phyloP scores from a whole-genome alignment of 345 rosid species.

The Cardiospermum halicacabum region DNA sequence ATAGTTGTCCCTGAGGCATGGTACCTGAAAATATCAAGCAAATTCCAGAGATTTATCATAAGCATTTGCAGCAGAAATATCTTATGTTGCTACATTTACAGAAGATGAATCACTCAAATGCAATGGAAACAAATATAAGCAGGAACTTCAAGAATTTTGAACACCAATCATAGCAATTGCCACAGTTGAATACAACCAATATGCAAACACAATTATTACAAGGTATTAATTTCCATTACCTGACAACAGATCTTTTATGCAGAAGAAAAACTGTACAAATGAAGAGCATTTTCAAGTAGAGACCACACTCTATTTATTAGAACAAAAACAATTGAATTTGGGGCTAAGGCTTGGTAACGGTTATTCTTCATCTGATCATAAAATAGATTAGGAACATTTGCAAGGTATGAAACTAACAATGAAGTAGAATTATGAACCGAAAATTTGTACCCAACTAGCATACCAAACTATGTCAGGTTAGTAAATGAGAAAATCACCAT shows the following conservation, averaged over 20 bases:
- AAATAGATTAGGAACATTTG: neutral
- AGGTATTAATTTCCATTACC: neutral
- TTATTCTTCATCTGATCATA: no score
- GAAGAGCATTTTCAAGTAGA: no score
- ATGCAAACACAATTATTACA: constrained; percentile 2
- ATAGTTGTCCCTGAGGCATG: constrained; percentile 82
- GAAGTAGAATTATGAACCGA: neutral
- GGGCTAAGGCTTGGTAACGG: neutral
- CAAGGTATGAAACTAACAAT: neutral
- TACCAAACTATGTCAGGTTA: neutral
- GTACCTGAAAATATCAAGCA: constrained; percentile 50
- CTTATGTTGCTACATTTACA: neutral
- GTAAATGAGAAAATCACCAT: neutral
- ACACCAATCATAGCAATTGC: neutral
- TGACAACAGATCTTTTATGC: neutral
- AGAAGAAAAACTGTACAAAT: neutral
- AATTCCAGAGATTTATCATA: neutral
- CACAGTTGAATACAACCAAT: neutral
- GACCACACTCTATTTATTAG: no score
- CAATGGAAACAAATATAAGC: neutral
- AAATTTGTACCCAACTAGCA: neutral
- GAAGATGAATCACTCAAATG: neutral
- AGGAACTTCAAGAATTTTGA: neutral
- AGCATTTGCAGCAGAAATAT: neutral
- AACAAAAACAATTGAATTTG: no score